Percentiles rank a stretch among this genome's conserved stretches.
Evolutionary conservation across 2,329 filamentous ascomycete species (phyloP).

Genomic region (Aspergillus sp.): DNA sequence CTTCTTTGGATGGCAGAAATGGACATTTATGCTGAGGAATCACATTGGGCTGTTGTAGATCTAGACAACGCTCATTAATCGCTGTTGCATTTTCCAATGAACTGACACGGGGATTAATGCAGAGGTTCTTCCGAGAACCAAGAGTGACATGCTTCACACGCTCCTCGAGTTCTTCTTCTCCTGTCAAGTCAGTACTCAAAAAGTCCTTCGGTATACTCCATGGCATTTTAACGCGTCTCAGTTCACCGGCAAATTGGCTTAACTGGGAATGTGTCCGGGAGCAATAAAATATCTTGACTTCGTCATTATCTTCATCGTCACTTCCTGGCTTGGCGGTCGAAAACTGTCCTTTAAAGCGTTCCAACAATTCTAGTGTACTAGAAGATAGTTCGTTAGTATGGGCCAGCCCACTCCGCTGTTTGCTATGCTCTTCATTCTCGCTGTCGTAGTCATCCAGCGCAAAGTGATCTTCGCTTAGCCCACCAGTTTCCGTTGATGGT

Average conservation of each 20-base stretch:
- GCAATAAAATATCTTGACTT: constrained; percentile 86
- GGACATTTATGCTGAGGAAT: constrained; percentile 69
- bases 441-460: constrained; percentile 74
- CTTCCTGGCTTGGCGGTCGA: constrained; percentile 29
- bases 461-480: constrained; percentile 67
- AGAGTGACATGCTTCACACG: constrained; percentile 77
- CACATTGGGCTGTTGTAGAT: constrained; percentile 74
- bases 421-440: constrained; percentile 52
- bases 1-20: constrained; percentile 77
- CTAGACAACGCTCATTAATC: constrained; percentile 91
- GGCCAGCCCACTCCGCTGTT: constrained; percentile 30
- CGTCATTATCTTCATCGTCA: constrained; percentile 57
- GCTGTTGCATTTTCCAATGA: constrained; percentile 70
- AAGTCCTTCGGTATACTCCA: constrained; percentile 62
- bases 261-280: constrained; percentile 92
- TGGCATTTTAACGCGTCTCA: constrained; percentile 76
- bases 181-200: constrained; percentile 25
- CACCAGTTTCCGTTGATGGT: constrained; percentile 16
- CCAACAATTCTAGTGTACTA: constrained; percentile 73
- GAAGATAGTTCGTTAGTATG: constrained; percentile 62
- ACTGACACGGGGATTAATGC: constrained; percentile 83
- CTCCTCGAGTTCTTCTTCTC: constrained; percentile 50
- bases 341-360: constrained; percentile 59
- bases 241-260: constrained; percentile 81
- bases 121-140: constrained; percentile 82